Percentiles rank a stretch among this genome's conserved stretches.
phyloP scores from a whole-genome alignment of 1,284 basidiomycete species.

The Hymenochaete sp. region DNA sequence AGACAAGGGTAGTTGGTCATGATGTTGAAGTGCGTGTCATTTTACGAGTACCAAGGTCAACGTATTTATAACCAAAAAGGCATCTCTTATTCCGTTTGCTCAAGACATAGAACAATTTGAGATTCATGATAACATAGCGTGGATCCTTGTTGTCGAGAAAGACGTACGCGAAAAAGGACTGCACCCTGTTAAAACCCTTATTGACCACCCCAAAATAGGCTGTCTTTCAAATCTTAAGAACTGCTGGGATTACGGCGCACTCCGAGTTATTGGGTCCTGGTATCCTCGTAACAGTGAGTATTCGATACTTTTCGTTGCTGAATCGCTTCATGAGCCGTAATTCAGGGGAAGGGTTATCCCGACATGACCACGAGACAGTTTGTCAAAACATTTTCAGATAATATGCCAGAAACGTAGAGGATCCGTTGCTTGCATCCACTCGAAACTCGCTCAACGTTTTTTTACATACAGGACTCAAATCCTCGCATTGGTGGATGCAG shows the following conservation, averaged over 20 bases:
- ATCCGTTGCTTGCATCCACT: slow-evolving; percentile 3
- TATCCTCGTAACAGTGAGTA: slow-evolving; percentile 58
- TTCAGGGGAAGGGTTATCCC: slow-evolving; percentile 89
- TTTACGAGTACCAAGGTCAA: neutral
- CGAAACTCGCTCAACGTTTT: slow-evolving; percentile 1
- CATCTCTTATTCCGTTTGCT: slow-evolving; percentile 63
- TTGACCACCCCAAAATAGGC: too few relatives aligned
- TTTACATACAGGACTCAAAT: slow-evolving; percentile 50
- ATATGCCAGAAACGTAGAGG: slow-evolving; percentile 45
- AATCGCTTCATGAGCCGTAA: neutral
- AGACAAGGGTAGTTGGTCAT: slow-evolving; percentile 41
- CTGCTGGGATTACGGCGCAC: slow-evolving; percentile 42
- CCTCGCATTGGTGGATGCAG: slow-evolving; percentile 77
- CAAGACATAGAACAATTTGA: slow-evolving; percentile 61
- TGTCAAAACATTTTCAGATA: slow-evolving; percentile 59
- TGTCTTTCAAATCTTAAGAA: slow-evolving; percentile 76
- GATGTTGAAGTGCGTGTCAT: slow-evolving; percentile 45
- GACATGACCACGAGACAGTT: slow-evolving; percentile 83
- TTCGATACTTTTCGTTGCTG: neutral
- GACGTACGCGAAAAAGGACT: slow-evolving; percentile 44
- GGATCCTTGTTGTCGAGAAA: slow-evolving; percentile 87
- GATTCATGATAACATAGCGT: slow-evolving; percentile 45
- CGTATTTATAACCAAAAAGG: slow-evolving; percentile 33
- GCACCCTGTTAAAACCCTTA: neutral
- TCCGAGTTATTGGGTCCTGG: slow-evolving; percentile 47